Evolutionary conservation across 2,329 filamentous ascomycete species (phyloP), one percentile per base, ranked within the genome.

Genomic region (Periconia macrospinosa): DNA sequence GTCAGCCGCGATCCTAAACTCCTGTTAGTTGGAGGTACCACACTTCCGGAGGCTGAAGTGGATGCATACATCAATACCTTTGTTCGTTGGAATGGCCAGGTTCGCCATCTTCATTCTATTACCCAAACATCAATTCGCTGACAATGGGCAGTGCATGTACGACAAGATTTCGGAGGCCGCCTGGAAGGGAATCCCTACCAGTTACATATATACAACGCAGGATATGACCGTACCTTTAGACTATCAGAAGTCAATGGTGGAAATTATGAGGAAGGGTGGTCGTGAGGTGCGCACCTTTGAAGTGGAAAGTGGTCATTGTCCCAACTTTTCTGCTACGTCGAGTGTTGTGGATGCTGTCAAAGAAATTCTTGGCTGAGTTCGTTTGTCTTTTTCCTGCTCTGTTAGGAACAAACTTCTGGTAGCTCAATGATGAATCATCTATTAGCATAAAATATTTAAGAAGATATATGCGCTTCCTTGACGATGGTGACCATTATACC

Each of bases 251-350:
- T 44, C 20, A 44, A 44, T 50, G 23, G 27, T 50, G 11, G 48
- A 50, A 41, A 18, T 41, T n/a, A 44, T 50, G 48, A 35, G 30
- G 23, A 27, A 19, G 40, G 48, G 44, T 18, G 47, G 47, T 17
- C 30, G 27, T n/a, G 41, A 50, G 41, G 48, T 37, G 30, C 23
- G 50, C 43, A 54, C 50, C 33, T 44, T 45, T 3, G 42, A 49
- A 45, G 6, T 61, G n/a, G 52, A 58, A 20, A 55, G 46, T 2
- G 58, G 58, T 1, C 53, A 60, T 50, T 54, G 55, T 45, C 54
- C 57, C 2, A 52, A 53, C 40, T 50, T 60, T 23, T 57, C 54
- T 11, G 45, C 23, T 8, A 8, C 8, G 23, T 27, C 23, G 3
- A 27, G 23, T 8, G 8, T 27, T 8, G 23, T 27, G 23, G 23